phyloP scores from a whole-genome alignment of 306 rosid genomes.

The Malus fusca region DNA sequence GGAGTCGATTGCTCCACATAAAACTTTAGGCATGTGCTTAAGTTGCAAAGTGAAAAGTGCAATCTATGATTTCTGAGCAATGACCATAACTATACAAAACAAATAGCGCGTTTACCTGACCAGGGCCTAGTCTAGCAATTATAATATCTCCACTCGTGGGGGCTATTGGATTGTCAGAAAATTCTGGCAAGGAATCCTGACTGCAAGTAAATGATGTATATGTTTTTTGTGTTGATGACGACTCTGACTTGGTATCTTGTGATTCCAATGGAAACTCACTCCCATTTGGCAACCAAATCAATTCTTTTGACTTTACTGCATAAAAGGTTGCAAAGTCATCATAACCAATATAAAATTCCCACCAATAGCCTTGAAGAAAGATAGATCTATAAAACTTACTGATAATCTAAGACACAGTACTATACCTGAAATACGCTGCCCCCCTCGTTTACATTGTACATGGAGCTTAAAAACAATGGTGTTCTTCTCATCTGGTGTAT shows the following conservation, averaged over 20 bases:
- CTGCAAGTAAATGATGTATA: conserved; percentile 76
- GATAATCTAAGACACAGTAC: background rate
- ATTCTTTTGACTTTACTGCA: conserved; percentile 66
- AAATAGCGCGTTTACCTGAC: conserved; percentile 51
- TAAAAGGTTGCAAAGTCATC: conserved; percentile 16
- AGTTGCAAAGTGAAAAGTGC: background rate
- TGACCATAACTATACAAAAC: background rate
- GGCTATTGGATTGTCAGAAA: conserved; percentile 41
- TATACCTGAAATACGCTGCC: conserved; percentile 56
- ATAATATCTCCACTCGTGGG: conserved; percentile 47
- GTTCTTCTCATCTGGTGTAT: conserved; percentile 62
- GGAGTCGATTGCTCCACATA: background rate
- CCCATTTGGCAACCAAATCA: conserved; percentile 85
- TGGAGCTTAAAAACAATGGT: conserved; percentile 82
- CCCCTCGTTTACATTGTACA: conserved; percentile 35
- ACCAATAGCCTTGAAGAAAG: background rate
- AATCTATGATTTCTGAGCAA: background rate
- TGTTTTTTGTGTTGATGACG: conserved; percentile 54
- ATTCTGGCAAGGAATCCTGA: conserved; percentile 60
- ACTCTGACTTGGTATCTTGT: conserved; percentile 35
- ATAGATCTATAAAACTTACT: background rate
- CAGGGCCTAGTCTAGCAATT: conserved; percentile 72
- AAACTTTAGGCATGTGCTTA: background rate
- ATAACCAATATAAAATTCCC: background rate
- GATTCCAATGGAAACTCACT: conserved; percentile 46